phyloP scores from a whole-genome alignment of 768 basidiomycete genomes.

The Pholiota microspora region DNA sequence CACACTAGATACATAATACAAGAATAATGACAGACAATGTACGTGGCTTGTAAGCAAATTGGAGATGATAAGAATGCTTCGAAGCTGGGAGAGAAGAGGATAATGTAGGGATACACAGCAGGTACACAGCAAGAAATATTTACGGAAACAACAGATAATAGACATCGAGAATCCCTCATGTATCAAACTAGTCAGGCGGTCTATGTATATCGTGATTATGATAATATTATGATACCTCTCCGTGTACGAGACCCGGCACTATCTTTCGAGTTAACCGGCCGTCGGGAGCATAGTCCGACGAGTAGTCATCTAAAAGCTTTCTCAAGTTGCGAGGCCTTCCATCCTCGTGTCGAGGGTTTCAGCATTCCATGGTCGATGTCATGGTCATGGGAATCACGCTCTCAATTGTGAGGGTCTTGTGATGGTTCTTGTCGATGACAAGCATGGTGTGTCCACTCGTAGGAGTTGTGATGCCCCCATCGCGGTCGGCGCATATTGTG shows the following conservation, averaged over 20 bases:
- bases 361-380: slow-evolving; percentile 3
- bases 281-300: not conserved
- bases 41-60: not conserved
- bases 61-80: no score
- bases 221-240: not conserved
- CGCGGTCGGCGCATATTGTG: slow-evolving; percentile 17
- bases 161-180: not conserved
- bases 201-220: not conserved
- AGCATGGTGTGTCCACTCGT: slow-evolving; percentile 3
- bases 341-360: slow-evolving; percentile 2
- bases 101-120: not conserved
- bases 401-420: slow-evolving; percentile 17
- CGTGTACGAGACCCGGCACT: not conserved
- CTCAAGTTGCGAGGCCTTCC: not conserved
- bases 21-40: not conserved
- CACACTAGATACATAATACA: not conserved
- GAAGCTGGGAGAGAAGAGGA: no score
- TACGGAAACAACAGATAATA: not conserved
- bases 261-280: not conserved
- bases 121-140: not conserved
- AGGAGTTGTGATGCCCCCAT: slow-evolving; percentile 9
- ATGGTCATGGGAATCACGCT: slow-evolving; percentile 6
- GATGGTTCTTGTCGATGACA: slow-evolving; percentile 1
- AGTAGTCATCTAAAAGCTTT: not conserved
- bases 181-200: not conserved